A percentile compares a stretch with the other conserved stretches of the same genome.
These are phyloP conservation scores for Amoebophrya sp. DNA, from an alignment of 169 alveolate genomes.

Conservation along the genomic window DNA sequence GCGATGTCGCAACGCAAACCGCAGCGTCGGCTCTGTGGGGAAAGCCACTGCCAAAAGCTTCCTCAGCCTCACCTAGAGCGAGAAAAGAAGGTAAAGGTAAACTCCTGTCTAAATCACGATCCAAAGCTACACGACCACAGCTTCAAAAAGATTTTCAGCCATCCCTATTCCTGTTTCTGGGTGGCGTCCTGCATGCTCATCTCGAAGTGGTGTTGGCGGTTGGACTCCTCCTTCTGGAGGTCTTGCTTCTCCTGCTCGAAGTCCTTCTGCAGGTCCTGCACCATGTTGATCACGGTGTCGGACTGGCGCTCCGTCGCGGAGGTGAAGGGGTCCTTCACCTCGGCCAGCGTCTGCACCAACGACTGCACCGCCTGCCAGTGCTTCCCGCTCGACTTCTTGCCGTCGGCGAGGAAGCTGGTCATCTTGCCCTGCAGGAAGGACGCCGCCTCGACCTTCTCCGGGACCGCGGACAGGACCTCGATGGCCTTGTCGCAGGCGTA, in stretches of 20 bases:
- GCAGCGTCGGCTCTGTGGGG: too few species aligned
- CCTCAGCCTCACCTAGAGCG: too few species aligned
- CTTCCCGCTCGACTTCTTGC: too few species aligned
- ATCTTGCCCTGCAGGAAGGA: neutral
- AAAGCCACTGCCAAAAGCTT: too few species aligned
- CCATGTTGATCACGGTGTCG: neutral
- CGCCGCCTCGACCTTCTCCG: neutral
- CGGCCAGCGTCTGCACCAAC: neutral
- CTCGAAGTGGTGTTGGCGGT: neutral
- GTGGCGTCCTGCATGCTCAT: neutral
- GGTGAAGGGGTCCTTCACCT: conserved; percentile 1
- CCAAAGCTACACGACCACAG: too few species aligned
- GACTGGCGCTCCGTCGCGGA: neutral
- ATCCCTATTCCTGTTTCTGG: neutral
- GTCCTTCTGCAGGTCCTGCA: neutral
- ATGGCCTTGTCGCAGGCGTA: neutral
- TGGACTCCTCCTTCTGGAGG: neutral
- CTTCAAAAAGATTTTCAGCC: too few species aligned
- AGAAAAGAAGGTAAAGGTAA: too few species aligned
- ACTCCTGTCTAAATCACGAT: too few species aligned
- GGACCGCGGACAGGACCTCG: neutral
- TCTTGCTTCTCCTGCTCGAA: neutral
- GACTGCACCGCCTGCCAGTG: neutral
- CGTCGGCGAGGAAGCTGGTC: neutral
- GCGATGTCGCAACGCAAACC: too few species aligned